These are phyloP conservation scores for Coffea humblotiana DNA, from an alignment of 305 asterid species.

Conservation along the genomic window DNA sequence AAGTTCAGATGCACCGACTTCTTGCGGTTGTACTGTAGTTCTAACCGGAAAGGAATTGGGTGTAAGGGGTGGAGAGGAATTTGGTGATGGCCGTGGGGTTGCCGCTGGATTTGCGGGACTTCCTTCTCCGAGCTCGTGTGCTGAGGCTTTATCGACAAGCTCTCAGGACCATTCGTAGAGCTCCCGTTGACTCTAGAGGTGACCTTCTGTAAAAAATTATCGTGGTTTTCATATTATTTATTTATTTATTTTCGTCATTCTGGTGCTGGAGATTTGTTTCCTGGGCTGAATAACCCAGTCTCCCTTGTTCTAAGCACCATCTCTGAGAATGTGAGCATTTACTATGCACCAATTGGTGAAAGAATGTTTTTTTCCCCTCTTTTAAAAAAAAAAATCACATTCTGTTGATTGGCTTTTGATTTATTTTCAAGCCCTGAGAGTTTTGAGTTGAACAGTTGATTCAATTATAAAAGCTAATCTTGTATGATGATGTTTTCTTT, in stretches of 20 bases:
- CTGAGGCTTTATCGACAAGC: conserved; percentile 79
- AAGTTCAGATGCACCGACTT: neutral
- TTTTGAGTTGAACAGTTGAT: neutral
- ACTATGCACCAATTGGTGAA: no score
- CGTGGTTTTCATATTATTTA: neutral
- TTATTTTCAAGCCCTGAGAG: conserved; percentile 13
- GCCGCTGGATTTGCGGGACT: conserved; percentile 73
- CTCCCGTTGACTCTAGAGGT: conserved; percentile 70
- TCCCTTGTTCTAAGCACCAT: no score
- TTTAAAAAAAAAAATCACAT: no score
- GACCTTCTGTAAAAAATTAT: neutral
- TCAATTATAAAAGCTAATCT: neutral
- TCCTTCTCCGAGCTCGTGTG: conserved; percentile 80
- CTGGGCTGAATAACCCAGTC: conserved; percentile 1
- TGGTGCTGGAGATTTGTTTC: neutral
- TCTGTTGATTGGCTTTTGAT: no score
- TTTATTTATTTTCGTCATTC: neutral
- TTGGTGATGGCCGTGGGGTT: conserved; percentile 29
- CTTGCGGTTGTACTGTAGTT: neutral
- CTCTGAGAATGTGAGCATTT: no score
- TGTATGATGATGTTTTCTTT: neutral
- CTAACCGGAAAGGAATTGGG: neutral
- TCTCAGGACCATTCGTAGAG: conserved; percentile 69
- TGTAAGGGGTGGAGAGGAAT: conserved; percentile 12
- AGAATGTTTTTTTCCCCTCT: no score